Evolutionary conservation across 495 filamentous ascomycete genomes (phyloP), one percentile per base, ranked within the genome.

Genomic region (Cercophora newfieldiana): DNA sequence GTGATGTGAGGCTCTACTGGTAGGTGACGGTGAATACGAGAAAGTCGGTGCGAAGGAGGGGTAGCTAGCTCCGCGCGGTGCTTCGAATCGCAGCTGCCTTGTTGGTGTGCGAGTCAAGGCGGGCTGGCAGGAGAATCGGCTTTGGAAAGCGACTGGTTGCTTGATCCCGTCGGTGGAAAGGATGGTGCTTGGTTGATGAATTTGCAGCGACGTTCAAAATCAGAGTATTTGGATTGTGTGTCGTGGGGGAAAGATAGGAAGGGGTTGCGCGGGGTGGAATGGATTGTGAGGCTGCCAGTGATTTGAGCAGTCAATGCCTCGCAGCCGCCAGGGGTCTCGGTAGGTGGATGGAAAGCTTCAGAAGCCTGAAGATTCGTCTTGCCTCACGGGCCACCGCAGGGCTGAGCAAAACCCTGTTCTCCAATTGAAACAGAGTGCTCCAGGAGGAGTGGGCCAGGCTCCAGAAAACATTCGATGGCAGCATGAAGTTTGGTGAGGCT

Each of bases 351-450:
- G 75, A 78, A 78, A 68, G 68, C 70, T 66, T 70, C 63, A 75
- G 75, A 78, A 78, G 70, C 69, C 63, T 64, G 71, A 75, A 78
- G 75, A 78, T 76, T 58, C 67, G 56, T 50, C 51, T 59, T 29
- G 44, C 51, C n/a, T 37, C 72, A 75, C 72, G 71, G 72, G 66
- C 72, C 72, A 71, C 54, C 24, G 28, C 66, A 71, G 66, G 68
- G 71, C 66, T 64, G 67, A 68, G 49, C 47, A 53, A 60, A 44
- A 44, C 30, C 50, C 10, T 16, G 10, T 2, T 14, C 21, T 53
- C 50, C 50, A 57, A 28, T 57, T 57, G 54, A 30, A 57, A 7
- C 22, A 44, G 2, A 44, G 12, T n/a, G 10, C 12, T 44, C 10
- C 5, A 3, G 24, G 30, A 53, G 2, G 19, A 26, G 54, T 57